Evolutionary conservation across 73 alveolate species (phyloP).

Genomic region (Loxodes magnus): DNA sequence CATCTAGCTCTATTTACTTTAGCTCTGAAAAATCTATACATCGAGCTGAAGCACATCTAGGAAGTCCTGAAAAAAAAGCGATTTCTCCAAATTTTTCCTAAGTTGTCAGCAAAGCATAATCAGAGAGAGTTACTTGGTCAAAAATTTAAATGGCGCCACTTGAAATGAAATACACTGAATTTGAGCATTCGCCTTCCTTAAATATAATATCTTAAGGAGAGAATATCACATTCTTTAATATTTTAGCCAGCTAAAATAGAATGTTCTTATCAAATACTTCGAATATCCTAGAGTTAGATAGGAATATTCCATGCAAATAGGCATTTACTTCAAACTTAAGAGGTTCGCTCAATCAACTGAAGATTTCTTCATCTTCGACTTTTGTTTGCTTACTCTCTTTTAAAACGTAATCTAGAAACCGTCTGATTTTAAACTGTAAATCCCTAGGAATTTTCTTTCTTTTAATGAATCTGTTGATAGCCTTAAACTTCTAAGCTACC

Average conservation of each 20-base stretch:
- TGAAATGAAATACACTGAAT: constrained; percentile 27
- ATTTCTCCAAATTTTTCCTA: constrained; percentile 71
- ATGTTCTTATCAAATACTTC: constrained; percentile 18
- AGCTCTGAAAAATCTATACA: constrained; percentile 62
- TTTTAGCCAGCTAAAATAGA: constrained; percentile 15
- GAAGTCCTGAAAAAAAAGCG: constrained; percentile 63
- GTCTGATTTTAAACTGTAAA: constrained; percentile 19
- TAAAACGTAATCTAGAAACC: constrained; percentile 25
- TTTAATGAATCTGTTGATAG: constrained; percentile 27
- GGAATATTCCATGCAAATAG: constrained; percentile 23
- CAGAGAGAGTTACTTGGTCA: constrained; percentile 38
- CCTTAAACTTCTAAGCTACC: constrained; percentile 14
- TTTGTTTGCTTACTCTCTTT: constrained; percentile 17
- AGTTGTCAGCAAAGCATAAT: constrained; percentile 31
- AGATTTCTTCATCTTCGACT: constrained; percentile 21
- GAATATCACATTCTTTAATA: constrained; percentile 42
- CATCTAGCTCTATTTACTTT: constrained; percentile 29
- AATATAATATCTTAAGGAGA: constrained; percentile 64
- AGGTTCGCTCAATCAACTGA: constrained; percentile 6
- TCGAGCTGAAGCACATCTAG: constrained; percentile 59
- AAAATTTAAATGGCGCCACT: constrained; percentile 41
- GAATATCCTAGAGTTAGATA: constrained; percentile 18
- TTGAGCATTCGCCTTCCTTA: constrained; percentile 50
- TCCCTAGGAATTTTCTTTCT: constrained; percentile 22
- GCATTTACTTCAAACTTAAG: constrained; percentile 29